Base-by-base conservation (phyloP, 2,329 filamentous ascomycete species). In the Penicillium sp. region DNA sequence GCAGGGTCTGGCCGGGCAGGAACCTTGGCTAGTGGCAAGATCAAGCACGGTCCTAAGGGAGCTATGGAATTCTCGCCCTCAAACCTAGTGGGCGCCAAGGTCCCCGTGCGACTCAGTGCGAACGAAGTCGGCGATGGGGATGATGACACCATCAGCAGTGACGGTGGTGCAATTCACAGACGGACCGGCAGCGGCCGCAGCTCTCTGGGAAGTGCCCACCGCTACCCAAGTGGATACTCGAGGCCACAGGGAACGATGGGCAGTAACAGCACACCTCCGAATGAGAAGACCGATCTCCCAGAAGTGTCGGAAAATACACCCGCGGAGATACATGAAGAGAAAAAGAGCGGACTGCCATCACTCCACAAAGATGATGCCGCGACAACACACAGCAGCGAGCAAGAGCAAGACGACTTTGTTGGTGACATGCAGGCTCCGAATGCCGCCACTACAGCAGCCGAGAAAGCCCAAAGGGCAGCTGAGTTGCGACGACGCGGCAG, bases 71-170 rank as follows among this genome's bases (percentile, higher is more conserved):
- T 94, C 67, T 83, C 83, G 9, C 84, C 87, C 3, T 85, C 84
- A 50, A 90, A 91, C 52, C 70, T 84, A 48, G 75, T 79, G 49
- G 85, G 88, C 53, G 85, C 84, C 35, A 89, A 88, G 48, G 90
- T 97, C 34, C 93, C 93, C 2, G 82, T 96, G 70, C 84, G 93
- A 38, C 76, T 98, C 54, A 95, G 88, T 66, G 91, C 93, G n/a
- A 94, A 87, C 44, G 93, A 98, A 69, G 87, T 97, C 13, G 89
- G 95, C 61, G 88, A 87, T 57, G 89, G 84, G 57, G 88, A 90
- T 60, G 88, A 84, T 43, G 83, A 85, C 37, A 66, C 69, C 15
- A 68, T 57, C 57, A 72, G 66, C 55, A 66, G 65, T 8, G 64
- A 66, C 9, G 56, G 57, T 43, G 63, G 63, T 17, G 62, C 62